phyloP scores from a whole-genome alignment of 2,329 filamentous ascomycete species.

The Colletotrichum sp. region DNA sequence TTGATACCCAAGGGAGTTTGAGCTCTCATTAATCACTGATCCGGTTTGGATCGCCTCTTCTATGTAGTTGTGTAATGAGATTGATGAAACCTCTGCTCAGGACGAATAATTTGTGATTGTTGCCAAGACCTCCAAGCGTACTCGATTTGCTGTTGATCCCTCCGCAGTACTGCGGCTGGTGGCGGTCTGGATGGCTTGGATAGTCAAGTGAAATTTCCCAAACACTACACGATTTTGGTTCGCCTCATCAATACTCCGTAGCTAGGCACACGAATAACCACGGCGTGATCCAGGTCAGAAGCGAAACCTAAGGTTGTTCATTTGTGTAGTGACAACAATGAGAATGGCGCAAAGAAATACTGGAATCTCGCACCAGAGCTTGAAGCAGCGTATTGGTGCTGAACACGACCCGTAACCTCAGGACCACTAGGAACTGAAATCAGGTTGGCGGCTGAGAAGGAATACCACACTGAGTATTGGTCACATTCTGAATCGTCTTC shows the following conservation, averaged over 20 bases:
- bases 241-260: background rate
- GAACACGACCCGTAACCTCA: background rate
- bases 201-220: accelerated
- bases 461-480: background rate
- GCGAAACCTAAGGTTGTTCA: background rate
- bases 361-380: background rate
- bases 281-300: background rate
- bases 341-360: background rate
- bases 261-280: background rate
- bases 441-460: background rate
- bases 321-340: background rate
- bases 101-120: accelerated
- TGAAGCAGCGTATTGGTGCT: background rate
- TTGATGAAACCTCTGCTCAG: background rate
- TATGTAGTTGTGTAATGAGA: constrained; percentile 5
- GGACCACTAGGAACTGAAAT: background rate
- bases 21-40: constrained; percentile 8
- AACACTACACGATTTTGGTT: background rate
- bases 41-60: background rate
- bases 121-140: accelerated
- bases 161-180: background rate
- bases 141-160: background rate
- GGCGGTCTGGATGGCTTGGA: accelerated
- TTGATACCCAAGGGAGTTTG: constrained; percentile 18
- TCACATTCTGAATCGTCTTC: background rate